Conservation (phyloP, 805 yeast genomes). For the Debaryomyces hansenii region DNA sequence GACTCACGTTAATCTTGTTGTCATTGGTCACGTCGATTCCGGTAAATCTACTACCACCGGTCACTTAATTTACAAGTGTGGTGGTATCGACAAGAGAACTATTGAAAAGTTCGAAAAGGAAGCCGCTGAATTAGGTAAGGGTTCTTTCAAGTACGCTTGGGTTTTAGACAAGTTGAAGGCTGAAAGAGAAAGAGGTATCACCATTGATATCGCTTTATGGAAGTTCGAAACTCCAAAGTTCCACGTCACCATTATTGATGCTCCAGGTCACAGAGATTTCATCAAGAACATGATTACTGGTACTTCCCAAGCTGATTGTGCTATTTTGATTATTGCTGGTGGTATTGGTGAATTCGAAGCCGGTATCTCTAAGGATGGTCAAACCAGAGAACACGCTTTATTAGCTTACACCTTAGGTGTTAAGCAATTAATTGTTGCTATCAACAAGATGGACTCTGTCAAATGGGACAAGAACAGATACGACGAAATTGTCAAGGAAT, state of each 20-base stretch:
- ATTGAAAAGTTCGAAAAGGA: slow-evolving; percentile 98
- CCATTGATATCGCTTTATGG: slow-evolving; percentile 91
- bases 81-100: slow-evolving; percentile 99
- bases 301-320: slow-evolving; percentile 93
- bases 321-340: slow-evolving; percentile 86
- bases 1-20: slow-evolving; percentile 99
- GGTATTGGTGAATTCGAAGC: slow-evolving; percentile 95
- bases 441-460: slow-evolving; percentile 61
- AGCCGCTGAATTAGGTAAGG: slow-evolving; percentile 96
- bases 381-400: slow-evolving; percentile 81
- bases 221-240: slow-evolving; percentile 90
- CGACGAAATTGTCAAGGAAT: slow-evolving; percentile 75
- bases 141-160: slow-evolving; percentile 98
- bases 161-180: slow-evolving; percentile 94
- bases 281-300: slow-evolving; percentile 96
- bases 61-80: slow-evolving; percentile 98
- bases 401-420: slow-evolving; percentile 90
- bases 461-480: slow-evolving; percentile 72
- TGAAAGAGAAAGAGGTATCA: slow-evolving; percentile 96
- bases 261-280: slow-evolving; percentile 97
- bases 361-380: slow-evolving; percentile 93
- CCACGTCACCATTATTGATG: slow-evolving; percentile 89
- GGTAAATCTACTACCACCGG: slow-evolving; percentile 93
- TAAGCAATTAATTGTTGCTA: slow-evolving; percentile 81
- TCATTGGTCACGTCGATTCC: slow-evolving; percentile 99